Base-by-base conservation (phyloP, 331 rosid genomes). In the Quercus phellos region DNA sequence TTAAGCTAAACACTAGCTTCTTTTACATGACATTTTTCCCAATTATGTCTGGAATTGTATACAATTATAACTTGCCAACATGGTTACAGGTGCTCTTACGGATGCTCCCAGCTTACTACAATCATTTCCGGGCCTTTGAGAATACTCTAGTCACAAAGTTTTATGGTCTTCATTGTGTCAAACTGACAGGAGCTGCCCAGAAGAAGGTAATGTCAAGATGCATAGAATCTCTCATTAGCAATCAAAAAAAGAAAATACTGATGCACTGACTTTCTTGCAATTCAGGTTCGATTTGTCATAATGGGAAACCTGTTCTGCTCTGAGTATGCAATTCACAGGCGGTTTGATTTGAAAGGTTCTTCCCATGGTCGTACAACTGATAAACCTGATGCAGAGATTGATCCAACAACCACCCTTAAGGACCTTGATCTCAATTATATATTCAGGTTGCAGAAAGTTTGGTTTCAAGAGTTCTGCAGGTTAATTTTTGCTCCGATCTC, bases 21-120 rank as follows among this genome's bases (percentile, higher is more conserved):
- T 16, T 32, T 46, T 17, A 5, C 69, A 43, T 69, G 30, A 53
- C 51, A 18, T 58, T 32, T 46, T 24, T 29, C 9, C 70, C 27
- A 14, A 22, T 30, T 32, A 30, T 56, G 24, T 81, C 19, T 75
- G 58, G 74, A 35, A 74, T 43, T 51, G 35, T 22, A 66, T 4
- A 70, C 55, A 58, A 55, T 84, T 29, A 67, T 29, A 54, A 73
- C 55, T 59, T 30, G 21, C 27, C 77, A 55, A 38, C 72, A 71
- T 73, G 75, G 79, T 79, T 81, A 67, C 84, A 94, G 99, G 99
- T 93, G 81, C 86, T 95, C 60, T 68, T 93, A 30, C 84, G 90
- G 89, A 95, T 95, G 99, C 99, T 95, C 68, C 98, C 97, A 0
- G 94, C 97, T 29, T 95, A 95, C 61, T 95, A 93, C 64, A 93